phyloP scores from a whole-genome alignment of 768 basidiomycete genomes.

The Lactifluus piperatus region DNA sequence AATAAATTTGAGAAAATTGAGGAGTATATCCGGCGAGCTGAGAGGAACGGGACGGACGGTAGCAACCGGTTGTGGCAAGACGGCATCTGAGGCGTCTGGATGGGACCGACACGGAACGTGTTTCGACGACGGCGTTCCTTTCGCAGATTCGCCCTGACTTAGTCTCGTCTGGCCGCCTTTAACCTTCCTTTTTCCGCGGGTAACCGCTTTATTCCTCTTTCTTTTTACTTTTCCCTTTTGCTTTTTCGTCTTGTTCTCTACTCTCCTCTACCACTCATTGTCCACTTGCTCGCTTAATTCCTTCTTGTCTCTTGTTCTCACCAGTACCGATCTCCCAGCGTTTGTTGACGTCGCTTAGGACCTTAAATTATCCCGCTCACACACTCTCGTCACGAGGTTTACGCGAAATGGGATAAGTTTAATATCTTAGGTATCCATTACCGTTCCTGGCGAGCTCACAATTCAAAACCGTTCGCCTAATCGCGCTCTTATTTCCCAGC shows the following conservation, averaged over 20 bases:
- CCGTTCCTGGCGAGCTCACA: constrained; percentile 16
- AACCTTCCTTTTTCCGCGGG: constrained; percentile 3
- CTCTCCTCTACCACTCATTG: too few relatives aligned
- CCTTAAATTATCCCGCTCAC: not conserved
- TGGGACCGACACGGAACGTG: constrained; percentile 73
- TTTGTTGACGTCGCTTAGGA: constrained; percentile 4
- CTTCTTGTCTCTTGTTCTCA: not conserved
- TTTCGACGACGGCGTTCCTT: constrained; percentile 48
- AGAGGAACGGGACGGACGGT: constrained; percentile 45
- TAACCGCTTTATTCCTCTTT: too few relatives aligned
- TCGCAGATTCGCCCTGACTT: constrained; percentile 27
- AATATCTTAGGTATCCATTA: not conserved
- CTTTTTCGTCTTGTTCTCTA: too few relatives aligned
- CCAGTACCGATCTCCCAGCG: not conserved
- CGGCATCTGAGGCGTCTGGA: constrained; percentile 40
- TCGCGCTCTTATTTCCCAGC: constrained; percentile 9
- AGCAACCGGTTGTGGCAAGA: constrained; percentile 44
- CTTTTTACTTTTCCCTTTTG: too few relatives aligned
- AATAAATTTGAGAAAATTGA: constrained; percentile 36
- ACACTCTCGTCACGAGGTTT: constrained; percentile 7
- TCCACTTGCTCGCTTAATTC: not conserved
- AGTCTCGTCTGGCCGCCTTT: not conserved
- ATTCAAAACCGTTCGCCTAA: constrained; percentile 2
- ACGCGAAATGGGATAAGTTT: constrained; percentile 15
- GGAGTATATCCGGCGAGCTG: constrained; percentile 32